These are phyloP conservation scores for Pythium chondricola DNA, from an alignment of 352 stramenopile genomes.

Conservation along the genomic window DNA sequence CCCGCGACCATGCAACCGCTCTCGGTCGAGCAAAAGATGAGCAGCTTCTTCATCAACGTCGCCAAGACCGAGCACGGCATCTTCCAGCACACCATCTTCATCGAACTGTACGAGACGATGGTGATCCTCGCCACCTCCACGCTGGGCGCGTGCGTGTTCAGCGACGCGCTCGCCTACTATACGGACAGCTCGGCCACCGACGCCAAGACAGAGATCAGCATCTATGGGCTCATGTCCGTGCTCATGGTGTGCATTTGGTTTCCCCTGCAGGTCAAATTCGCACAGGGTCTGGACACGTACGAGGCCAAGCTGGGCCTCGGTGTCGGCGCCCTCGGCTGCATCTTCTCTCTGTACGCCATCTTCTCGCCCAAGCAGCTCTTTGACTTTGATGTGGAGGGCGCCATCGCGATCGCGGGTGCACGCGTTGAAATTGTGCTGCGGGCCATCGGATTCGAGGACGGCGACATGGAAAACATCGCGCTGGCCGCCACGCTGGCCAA, in stretches of 20 bases:
- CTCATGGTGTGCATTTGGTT: slow-evolving; percentile 70
- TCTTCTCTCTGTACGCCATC: slow-evolving; percentile 54
- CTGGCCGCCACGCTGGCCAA: slow-evolving; percentile 19
- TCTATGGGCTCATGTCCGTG: slow-evolving; percentile 57
- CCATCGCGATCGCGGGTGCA: slow-evolving; percentile 24
- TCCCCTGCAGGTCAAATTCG: slow-evolving; percentile 66
- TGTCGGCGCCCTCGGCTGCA: slow-evolving; percentile 47
- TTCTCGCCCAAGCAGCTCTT: slow-evolving; percentile 49
- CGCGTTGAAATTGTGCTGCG: slow-evolving; percentile 47
- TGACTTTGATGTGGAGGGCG: slow-evolving; percentile 65
- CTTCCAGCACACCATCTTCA: slow-evolving; percentile 74
- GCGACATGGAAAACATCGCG: slow-evolving; percentile 44
- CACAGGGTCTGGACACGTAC: slow-evolving; percentile 49
- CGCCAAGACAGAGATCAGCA: slow-evolving; percentile 40
- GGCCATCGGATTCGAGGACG: slow-evolving; percentile 50
- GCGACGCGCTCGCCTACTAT: slow-evolving; percentile 35
- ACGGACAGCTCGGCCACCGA: slow-evolving; percentile 7
- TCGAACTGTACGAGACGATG: slow-evolving; percentile 79
- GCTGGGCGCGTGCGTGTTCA: slow-evolving; percentile 35
- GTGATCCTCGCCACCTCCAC: slow-evolving; percentile 60
- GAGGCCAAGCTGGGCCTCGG: slow-evolving; percentile 52
- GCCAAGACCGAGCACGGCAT: slow-evolving; percentile 57
- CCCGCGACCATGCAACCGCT: slow-evolving; percentile 22
- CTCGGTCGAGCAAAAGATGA: slow-evolving; percentile 55
- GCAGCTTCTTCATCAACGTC: slow-evolving; percentile 64